phyloP scores from a whole-genome alignment of 192 early-diverging fungal genomes.

The Entomortierella parvispora region DNA sequence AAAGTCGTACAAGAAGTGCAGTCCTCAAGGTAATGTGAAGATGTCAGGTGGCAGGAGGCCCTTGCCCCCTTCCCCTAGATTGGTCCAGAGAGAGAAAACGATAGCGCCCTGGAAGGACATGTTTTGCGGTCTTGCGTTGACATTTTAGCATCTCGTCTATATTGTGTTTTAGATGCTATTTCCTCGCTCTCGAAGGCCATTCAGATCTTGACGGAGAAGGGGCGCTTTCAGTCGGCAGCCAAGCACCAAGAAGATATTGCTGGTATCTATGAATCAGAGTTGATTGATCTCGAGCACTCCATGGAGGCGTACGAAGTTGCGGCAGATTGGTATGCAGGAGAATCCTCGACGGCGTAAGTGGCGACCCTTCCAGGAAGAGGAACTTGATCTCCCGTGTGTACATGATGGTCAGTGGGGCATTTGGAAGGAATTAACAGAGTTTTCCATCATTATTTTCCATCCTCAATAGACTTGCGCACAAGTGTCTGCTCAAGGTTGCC shows the following conservation, averaged over 20 bases:
- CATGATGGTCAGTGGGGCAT: too few species aligned
- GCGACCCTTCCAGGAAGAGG: not conserved
- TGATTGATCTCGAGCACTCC: constrained; percentile 81
- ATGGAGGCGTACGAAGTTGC: constrained; percentile 91
- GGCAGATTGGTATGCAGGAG: constrained; percentile 92
- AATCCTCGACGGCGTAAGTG: constrained; percentile 89
- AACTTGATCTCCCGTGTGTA: too few species aligned
- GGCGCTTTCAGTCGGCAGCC: constrained; percentile 91
- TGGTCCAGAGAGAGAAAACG: not conserved
- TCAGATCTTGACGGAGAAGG: constrained; percentile 81
- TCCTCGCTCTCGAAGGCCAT: constrained; percentile 81
- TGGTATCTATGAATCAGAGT: constrained; percentile 87
- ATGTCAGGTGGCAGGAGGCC: too few species aligned
- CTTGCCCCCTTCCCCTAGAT: too few species aligned
- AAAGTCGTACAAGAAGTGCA: constrained; percentile 89
- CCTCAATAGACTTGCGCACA: constrained; percentile 88
- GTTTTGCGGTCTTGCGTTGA: too few species aligned
- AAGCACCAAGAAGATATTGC: constrained; percentile 95
- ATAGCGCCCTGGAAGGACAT: too few species aligned
- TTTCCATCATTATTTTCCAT: too few species aligned
- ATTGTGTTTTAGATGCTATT: constrained; percentile 70
- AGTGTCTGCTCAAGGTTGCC: constrained; percentile 92
- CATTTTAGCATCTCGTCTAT: too few species aligned
- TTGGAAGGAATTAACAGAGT: too few species aligned
- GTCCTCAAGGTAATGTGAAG: constrained; percentile 72